Percentiles rank a stretch among this genome's conserved stretches.
Conservation (phyloP, 2,329 filamentous ascomycete genomes). For the Xylariaceae sp. region DNA sequence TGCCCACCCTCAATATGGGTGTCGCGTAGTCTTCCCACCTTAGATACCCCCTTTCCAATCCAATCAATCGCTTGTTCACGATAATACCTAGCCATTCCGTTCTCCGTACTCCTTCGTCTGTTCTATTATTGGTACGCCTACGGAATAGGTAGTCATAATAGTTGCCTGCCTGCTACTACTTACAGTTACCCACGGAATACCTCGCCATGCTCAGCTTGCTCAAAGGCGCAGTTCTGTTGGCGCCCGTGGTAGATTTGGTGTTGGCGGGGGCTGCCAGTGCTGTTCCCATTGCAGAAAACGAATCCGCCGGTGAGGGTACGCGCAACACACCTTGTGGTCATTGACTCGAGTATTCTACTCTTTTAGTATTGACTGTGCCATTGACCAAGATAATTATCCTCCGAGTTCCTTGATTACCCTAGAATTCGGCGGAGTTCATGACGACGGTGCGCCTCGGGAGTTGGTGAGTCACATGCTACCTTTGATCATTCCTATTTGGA, state of each 20-base stretch:
- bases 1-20: neutral
- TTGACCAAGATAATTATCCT: constrained; percentile 12
- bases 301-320: constrained; percentile 18
- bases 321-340: constrained; percentile 11
- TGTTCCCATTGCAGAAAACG: constrained; percentile 22
- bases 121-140: neutral
- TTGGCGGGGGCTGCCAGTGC: constrained; percentile 24
- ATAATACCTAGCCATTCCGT: no score
- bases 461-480: constrained; percentile 23
- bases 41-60: no score
- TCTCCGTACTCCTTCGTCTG: no score
- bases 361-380: constrained; percentile 4
- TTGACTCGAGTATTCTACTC: neutral
- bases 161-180: constrained; percentile 19
- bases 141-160: neutral
- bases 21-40: neutral
- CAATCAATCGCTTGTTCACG: no score
- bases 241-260: constrained; percentile 32
- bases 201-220: constrained; percentile 34
- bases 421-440: constrained; percentile 18
- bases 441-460: constrained; percentile 18
- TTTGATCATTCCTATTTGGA: no score
- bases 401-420: constrained; percentile 28
- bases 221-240: constrained; percentile 34
- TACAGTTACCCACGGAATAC: neutral